Evolutionary conservation across 2,329 filamentous ascomycete genomes (phyloP).

Genomic region (Bertia moriformis): DNA sequence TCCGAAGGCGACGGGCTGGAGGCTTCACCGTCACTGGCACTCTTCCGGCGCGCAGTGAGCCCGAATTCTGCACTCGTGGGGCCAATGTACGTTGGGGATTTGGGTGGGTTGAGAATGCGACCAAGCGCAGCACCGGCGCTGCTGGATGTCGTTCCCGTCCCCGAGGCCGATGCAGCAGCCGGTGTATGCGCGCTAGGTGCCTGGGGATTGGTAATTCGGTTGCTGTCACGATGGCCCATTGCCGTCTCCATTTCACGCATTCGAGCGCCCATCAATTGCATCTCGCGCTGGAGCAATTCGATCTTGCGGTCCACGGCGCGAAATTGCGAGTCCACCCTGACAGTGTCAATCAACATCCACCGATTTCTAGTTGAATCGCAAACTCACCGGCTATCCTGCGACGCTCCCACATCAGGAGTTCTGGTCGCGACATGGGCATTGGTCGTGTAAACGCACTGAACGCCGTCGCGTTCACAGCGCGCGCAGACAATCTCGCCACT

Average conservation of each 20-base stretch:
- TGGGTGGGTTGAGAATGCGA: not conserved
- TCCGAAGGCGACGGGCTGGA: not conserved
- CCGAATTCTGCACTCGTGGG: slow-evolving; percentile 1
- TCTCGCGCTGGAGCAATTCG: not conserved
- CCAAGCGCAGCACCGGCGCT: not conserved
- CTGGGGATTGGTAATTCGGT: too few relatives aligned
- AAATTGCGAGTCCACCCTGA: not conserved
- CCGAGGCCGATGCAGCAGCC: too few relatives aligned
- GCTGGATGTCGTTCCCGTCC: too few relatives aligned
- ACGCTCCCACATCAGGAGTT: too few relatives aligned
- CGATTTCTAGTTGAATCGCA: too few relatives aligned
- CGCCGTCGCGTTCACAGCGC: not conserved
- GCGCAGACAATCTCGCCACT: not conserved
- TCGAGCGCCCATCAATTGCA: not conserved
- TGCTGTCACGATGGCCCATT: too few relatives aligned
- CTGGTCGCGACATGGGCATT: not conserved
- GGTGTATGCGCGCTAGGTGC: too few relatives aligned
- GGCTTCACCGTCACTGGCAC: not conserved
- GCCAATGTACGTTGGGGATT: not conserved
- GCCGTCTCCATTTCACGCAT: not conserved
- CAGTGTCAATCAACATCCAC: not conserved
- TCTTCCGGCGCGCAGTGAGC: not conserved
- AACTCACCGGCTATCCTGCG: too few relatives aligned
- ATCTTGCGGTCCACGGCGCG: not conserved
- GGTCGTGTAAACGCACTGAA: not conserved